Conservation (phyloP, 2,329 filamentous ascomycete genomes). For the Conoideocrella luteorostrata region DNA sequence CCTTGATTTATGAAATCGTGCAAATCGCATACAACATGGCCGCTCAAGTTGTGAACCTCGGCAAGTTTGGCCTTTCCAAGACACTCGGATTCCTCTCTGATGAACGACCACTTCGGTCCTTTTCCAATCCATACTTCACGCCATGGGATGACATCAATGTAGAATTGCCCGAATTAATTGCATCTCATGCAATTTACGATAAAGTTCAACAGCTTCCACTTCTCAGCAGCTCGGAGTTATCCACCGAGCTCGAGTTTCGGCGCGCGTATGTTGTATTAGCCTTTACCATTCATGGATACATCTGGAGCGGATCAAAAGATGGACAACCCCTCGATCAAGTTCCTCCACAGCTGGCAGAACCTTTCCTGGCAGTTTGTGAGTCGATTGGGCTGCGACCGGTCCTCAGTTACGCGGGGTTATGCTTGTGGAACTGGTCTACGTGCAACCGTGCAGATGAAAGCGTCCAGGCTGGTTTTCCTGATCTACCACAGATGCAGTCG, state of each 20-base stretch:
- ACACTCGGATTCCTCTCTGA: slow-evolving; percentile 1
- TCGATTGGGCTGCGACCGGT: slow-evolving; percentile 11
- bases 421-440: slow-evolving; percentile 14
- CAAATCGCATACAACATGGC: too few relatives aligned
- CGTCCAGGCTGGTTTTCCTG: slow-evolving; percentile 4
- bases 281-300: slow-evolving; percentile 14
- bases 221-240: slow-evolving; percentile 5
- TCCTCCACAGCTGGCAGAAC: slow-evolving; percentile 14
- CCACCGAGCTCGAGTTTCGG: slow-evolving; percentile 9
- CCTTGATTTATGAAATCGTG: not conserved
- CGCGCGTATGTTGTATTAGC: slow-evolving; percentile 14
- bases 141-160: slow-evolving; percentile 9
- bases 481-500: slow-evolving; percentile 8
- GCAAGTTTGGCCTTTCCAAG: slow-evolving; percentile 4
- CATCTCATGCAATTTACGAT: slow-evolving; percentile 3
- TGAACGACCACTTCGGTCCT: not conserved
- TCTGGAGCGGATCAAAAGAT: slow-evolving; percentile 11
- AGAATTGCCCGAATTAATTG: slow-evolving; percentile 4
- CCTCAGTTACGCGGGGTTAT: slow-evolving; percentile 14
- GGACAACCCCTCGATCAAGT: slow-evolving; percentile 5
- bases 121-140: not conserved
- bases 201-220: slow-evolving; percentile 7
- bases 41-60: not conserved
- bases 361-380: slow-evolving; percentile 15
- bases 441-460: not conserved